Conservation (phyloP, 768 basidiomycete genomes). For the Clathrus columnatus region DNA sequence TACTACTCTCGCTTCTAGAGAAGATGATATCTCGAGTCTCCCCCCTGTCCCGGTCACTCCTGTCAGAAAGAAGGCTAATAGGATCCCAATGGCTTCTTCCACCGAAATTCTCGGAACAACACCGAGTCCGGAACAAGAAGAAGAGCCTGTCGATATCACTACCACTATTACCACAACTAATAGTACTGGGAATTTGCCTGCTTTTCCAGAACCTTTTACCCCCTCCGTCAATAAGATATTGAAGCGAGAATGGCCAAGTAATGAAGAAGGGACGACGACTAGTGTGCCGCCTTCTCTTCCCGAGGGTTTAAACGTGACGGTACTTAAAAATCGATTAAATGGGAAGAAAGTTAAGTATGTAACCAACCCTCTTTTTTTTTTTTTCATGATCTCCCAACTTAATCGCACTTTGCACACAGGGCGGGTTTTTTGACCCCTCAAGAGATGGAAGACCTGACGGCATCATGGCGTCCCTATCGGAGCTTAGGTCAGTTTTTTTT, state of each 20-base stretch:
- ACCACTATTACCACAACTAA: too few relatives aligned
- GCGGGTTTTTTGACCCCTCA: conserved; percentile 66
- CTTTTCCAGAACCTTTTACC: conserved; percentile 53
- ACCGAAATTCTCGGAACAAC: not conserved
- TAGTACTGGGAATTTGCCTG: conserved; percentile 19
- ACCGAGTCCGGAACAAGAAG: not conserved
- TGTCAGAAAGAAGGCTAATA: conserved; percentile 7
- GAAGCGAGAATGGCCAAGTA: conserved; percentile 19
- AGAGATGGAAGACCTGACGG: conserved; percentile 76
- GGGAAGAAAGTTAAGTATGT: conserved; percentile 63
- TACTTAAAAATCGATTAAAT: conserved; percentile 50
- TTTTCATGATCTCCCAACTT: conserved; percentile 4
- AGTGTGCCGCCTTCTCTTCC: conserved; percentile 37
- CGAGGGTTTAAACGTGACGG: conserved; percentile 44
- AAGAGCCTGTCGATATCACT: not conserved
- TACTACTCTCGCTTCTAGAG: not conserved
- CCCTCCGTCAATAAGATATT: conserved; percentile 56
- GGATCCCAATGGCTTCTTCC: not conserved
- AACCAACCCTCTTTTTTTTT: conserved; percentile 18
- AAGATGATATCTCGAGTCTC: conserved; percentile 24
- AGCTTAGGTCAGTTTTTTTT: conserved; percentile 50
- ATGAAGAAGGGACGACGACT: conserved; percentile 20
- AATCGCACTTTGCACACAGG: conserved; percentile 27
- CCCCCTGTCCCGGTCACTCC: conserved; percentile 26
- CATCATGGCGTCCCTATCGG: conserved; percentile 72